Conservation (phyloP, 805 yeast species). For the Candida broadrunensis region DNA sequence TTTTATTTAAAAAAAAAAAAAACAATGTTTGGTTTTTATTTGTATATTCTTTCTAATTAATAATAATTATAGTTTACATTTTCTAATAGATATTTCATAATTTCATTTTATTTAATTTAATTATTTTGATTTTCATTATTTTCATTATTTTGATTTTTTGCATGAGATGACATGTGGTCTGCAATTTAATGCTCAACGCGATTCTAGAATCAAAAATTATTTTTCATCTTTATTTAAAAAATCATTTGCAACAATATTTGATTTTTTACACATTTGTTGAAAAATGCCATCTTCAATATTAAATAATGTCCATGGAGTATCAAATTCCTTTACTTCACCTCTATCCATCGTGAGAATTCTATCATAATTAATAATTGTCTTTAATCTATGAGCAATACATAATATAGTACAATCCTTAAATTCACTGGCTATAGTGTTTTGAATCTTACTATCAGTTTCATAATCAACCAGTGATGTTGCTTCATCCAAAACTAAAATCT, state of each 20-base stretch:
- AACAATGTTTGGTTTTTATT: no score
- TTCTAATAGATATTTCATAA: no score
- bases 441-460: constrained; percentile 36
- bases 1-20: no score
- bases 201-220: background rate
- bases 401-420: constrained; percentile 32
- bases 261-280: constrained; percentile 35
- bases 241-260: constrained; percentile 27
- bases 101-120: no score
- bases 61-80: no score
- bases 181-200: no score
- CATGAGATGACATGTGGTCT: no score
- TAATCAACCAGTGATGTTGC: constrained; percentile 40
- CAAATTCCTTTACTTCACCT: constrained; percentile 32
- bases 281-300: constrained; percentile 24
- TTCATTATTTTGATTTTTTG: no score
- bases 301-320: constrained; percentile 30
- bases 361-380: constrained; percentile 34
- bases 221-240: constrained; percentile 9
- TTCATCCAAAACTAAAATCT: constrained; percentile 37
- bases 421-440: constrained; percentile 28
- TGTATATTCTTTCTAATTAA: no score
- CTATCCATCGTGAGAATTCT: constrained; percentile 32
- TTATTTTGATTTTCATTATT: no score
- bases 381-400: constrained; percentile 39